Evolutionary conservation across 345 rosid genomes (phyloP), one percentile per base, ranked within the genome.

Genomic region (Isatis tinctoria): DNA sequence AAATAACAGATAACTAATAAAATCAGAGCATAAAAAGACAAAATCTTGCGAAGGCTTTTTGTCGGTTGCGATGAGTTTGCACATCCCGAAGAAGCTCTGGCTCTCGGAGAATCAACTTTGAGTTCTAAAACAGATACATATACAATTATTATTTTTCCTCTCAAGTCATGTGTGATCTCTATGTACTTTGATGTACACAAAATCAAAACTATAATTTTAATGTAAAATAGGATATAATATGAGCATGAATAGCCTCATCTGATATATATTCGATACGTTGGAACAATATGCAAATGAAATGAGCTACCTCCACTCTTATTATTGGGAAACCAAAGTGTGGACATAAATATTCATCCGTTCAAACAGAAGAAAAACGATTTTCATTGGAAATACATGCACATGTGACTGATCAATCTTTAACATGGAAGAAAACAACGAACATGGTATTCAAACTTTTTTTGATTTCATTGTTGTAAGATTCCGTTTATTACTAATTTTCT

Each of bases 71-170:
- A 70, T 56, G 65, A 56, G 75, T 70, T 69, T 64, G 45, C 80
- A 76, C 59, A 76, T 69, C 75, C 69, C 75, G 70, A 70, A 76
- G 80, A 69, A 56, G 59, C 80, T 70, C 61, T 52, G 78, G 26
- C 61, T 47, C 67, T 61, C 57, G 39, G 10, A 60, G 59, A 54
- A 70, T 70, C 66, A 56, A 76, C 44, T 62, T 63, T 64, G 76
- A 70, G 60, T 57, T 70, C 60, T 36, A 20, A 24, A 36, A 28
- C 32, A 64, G 6, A 43, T 70, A 51, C 40, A 54, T 62, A 6
- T 33, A 43, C 41, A 48, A 24, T 9, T 22, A 54, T 22, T 22
- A 1, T 20, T 76, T 6, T 30, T 36, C 54, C 39, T 56, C 67
- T 57, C 52, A 57, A 65, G 45, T 48, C 36, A 26, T 53, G 13